Conservation (phyloP, 805 yeast genomes). For the Lachancea mirantina region DNA sequence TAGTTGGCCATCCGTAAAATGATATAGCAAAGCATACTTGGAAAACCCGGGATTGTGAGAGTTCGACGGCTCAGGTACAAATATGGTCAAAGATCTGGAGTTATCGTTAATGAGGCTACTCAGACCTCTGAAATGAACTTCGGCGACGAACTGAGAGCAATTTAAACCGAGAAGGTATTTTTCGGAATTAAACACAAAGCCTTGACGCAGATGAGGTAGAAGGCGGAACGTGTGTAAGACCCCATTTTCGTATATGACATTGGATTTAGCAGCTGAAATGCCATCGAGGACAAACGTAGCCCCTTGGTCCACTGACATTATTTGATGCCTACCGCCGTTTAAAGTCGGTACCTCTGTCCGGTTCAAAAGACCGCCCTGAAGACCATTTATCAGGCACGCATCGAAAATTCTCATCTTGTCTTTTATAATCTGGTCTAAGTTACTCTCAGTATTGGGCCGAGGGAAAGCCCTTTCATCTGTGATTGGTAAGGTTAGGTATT, state of each 20-base stretch:
- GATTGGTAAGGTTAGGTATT: conserved; percentile 32
- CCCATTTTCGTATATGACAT: conserved; percentile 41
- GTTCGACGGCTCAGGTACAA: conserved; percentile 41
- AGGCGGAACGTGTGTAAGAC: conserved; percentile 42
- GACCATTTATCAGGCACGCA: conserved; percentile 35
- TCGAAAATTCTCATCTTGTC: no score
- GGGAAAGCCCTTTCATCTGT: no score
- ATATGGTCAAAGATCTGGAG: conserved; percentile 47
- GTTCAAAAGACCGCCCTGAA: conserved; percentile 39
- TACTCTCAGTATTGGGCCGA: no score
- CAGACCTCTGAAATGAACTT: conserved; percentile 54
- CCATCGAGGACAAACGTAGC: conserved; percentile 32
- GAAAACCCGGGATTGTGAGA: conserved; percentile 28
- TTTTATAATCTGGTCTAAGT: no score
- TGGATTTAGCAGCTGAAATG: conserved; percentile 26
- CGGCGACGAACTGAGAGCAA: conserved; percentile 60
- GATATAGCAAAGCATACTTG: conserved; percentile 47
- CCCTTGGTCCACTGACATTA: conserved; percentile 30
- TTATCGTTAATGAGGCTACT: conserved; percentile 49
- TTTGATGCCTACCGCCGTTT: conserved; percentile 17
- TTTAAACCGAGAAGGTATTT: conserved; percentile 54
- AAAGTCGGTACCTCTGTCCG: conserved; percentile 18
- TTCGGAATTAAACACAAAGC: conserved; percentile 42
- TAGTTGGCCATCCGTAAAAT: conserved; percentile 37
- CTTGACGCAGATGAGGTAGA: conserved; percentile 19